Evolutionary conservation across 805 yeast species (phyloP).

Genomic region (Metschnikowia continentalis): DNA sequence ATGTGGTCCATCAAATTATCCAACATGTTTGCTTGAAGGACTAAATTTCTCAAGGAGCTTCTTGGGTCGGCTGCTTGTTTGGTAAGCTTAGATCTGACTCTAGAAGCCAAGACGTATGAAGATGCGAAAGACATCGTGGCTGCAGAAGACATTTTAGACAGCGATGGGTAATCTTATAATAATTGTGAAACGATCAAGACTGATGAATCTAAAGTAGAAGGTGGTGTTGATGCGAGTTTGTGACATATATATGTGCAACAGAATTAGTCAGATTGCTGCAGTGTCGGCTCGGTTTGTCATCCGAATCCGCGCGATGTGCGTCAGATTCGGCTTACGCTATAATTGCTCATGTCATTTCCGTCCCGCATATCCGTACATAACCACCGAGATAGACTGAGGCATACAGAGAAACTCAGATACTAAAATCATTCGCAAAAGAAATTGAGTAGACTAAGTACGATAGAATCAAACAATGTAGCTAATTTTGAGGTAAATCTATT

Average conservation of each 20-base stretch:
- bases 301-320: constrained; percentile 2
- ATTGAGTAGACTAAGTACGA: background rate
- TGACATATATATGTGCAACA: constrained; percentile 2
- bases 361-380: background rate
- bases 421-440: background rate
- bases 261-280: constrained; percentile 5
- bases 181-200: background rate
- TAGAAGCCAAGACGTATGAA: constrained; percentile 58
- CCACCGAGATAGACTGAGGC: background rate
- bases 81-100: constrained; percentile 60
- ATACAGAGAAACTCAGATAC: background rate
- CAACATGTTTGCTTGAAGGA: constrained; percentile 67
- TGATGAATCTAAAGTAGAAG: background rate
- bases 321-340: constrained; percentile 1
- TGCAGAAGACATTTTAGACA: constrained; percentile 2
- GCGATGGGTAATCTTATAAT: background rate
- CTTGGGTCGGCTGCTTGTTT: constrained; percentile 57
- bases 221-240: background rate
- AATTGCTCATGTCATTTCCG: constrained; percentile 3
- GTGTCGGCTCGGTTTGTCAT: constrained; percentile 3
- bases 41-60: constrained; percentile 53
- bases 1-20: constrained; percentile 59
- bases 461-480: background rate
- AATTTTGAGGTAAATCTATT: background rate
- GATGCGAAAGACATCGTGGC: constrained; percentile 39